Conservation (phyloP, 1,284 basidiomycete species). For the Leccinum glutinopallens region DNA sequence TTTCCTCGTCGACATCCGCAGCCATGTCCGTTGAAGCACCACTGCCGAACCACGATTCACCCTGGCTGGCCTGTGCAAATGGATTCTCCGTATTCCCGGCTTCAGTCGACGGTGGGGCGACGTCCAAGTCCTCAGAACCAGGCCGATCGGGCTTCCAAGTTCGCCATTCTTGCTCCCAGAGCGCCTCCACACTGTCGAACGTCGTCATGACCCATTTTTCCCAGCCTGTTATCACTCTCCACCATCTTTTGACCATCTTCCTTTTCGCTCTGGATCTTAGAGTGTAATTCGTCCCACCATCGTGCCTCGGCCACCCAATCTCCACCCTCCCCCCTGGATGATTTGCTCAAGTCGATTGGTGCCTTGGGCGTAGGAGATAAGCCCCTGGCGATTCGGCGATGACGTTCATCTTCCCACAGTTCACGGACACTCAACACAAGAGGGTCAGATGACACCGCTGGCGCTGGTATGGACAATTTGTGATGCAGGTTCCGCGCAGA, state of each 20-base stretch:
- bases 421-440: constrained; percentile 88
- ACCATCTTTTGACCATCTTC: constrained; percentile 34
- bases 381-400: constrained; percentile 66
- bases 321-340: constrained; percentile 53
- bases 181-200: constrained; percentile 81
- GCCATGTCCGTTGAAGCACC: constrained; percentile 26
- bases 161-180: constrained; percentile 65
- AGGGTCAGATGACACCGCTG: constrained; percentile 63
- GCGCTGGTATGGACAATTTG: constrained; percentile 61
- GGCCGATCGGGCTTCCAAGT: constrained; percentile 54
- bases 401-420: constrained; percentile 93
- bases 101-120: constrained; percentile 3
- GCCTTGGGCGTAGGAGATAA: constrained; percentile 67
- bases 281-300: constrained; percentile 67
- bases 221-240: constrained; percentile 40
- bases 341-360: constrained; percentile 64
- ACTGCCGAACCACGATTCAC: constrained; percentile 15
- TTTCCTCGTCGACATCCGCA: constrained; percentile 56
- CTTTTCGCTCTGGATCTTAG: constrained; percentile 53
- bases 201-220: constrained; percentile 81
- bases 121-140: constrained; percentile 5
- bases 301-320: constrained; percentile 72
- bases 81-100: constrained; percentile 27
- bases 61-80: constrained; percentile 27
- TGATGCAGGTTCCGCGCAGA: constrained; percentile 74